These are phyloP conservation scores for Fraxinus platypoda DNA, from an alignment of 305 asterid genomes.

Conservation along the genomic window DNA sequence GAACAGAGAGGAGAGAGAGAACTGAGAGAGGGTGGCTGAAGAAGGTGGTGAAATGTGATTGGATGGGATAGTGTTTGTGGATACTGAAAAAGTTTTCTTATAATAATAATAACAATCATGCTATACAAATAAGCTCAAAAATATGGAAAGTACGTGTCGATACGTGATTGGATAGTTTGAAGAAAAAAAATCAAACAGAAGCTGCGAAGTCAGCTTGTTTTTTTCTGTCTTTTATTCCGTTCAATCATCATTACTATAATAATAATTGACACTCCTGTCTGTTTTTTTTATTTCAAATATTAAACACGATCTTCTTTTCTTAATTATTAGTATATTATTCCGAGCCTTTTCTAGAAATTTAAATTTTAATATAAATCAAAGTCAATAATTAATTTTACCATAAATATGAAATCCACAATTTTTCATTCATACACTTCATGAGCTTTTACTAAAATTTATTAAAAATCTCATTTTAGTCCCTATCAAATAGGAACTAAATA, in stretches of 20 bases:
- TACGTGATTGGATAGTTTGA: no score
- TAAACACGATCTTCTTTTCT: neutral
- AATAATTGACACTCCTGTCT: conserved; percentile 21
- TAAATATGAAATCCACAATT: no score
- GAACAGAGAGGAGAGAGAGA: conserved; percentile 23
- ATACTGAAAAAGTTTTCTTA: conserved; percentile 44
- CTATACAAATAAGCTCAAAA: neutral
- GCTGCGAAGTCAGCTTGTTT: no score
- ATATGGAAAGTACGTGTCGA: neutral
- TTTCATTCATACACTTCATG: no score
- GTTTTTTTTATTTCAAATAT: conserved; percentile 12
- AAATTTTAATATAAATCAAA: no score
- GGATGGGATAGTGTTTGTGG: conserved; percentile 67
- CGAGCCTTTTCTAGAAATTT: no score
- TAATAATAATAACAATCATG: conserved; percentile 13
- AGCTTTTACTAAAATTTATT: no score
- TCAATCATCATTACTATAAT: neutral
- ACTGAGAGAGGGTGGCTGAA: neutral
- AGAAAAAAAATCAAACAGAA: no score
- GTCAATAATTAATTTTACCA: no score
- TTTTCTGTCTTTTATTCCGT: no score
- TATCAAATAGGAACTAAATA: neutral
- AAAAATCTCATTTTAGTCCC: neutral
- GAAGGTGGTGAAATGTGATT: conserved; percentile 63
- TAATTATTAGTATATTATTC: neutral